Conservation (phyloP, 2,329 filamentous ascomycete species). For the Hansfordia pulvinata region DNA sequence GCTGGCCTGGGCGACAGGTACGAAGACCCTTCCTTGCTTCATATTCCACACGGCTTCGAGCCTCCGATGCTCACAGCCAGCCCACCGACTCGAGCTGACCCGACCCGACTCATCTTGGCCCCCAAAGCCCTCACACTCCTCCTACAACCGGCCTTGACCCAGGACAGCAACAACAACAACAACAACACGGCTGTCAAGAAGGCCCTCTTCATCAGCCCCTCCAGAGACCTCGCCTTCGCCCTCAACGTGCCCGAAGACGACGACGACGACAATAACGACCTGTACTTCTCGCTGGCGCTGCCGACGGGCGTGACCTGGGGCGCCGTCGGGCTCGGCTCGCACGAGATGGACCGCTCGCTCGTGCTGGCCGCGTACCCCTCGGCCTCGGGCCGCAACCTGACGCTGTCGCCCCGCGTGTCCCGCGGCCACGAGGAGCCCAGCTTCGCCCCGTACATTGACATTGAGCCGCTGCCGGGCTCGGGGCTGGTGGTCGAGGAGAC, state of each 20-base stretch:
- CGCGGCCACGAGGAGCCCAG: slow-evolving; percentile 37
- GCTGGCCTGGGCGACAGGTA: too few species aligned
- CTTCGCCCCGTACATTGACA: slow-evolving; percentile 26
- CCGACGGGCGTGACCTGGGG: slow-evolving; percentile 33
- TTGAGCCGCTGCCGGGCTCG: slow-evolving; percentile 30
- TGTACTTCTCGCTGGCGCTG: slow-evolving; percentile 41
- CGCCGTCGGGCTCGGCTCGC: slow-evolving; percentile 38
- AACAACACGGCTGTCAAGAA: background rate
- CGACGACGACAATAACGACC: slow-evolving; percentile 30
- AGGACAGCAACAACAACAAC: background rate
- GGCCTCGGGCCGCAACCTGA: slow-evolving; percentile 31
- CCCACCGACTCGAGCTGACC: too few species aligned
- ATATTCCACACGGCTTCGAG: too few species aligned
- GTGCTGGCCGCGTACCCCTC: slow-evolving; percentile 42
- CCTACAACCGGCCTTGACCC: too few species aligned
- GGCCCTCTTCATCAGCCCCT: slow-evolving; percentile 12
- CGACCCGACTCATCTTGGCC: too few species aligned
- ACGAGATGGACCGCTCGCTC: slow-evolving; percentile 36
- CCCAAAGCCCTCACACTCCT: too few species aligned
- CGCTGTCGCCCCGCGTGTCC: slow-evolving; percentile 38
- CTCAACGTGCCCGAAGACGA: slow-evolving; percentile 71
- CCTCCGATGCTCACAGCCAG: too few species aligned
- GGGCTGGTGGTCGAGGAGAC: slow-evolving; percentile 30
- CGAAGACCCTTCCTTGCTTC: too few species aligned
- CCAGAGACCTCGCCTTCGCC: slow-evolving; percentile 35